These are phyloP conservation scores for Cynara cardunculus DNA, from an alignment of 129 eudicot genomes.

Conservation along the genomic window DNA sequence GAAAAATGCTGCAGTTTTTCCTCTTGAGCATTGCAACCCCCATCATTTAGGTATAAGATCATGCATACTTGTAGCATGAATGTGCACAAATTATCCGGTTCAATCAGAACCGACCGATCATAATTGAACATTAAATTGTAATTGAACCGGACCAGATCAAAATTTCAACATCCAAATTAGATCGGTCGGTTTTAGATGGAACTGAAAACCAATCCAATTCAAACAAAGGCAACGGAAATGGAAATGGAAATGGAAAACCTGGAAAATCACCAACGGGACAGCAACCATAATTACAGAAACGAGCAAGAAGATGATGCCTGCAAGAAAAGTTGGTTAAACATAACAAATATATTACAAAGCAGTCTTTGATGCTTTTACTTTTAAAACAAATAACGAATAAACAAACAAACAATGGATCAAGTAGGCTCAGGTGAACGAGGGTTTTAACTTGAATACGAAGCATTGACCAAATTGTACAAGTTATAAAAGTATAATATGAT, in stretches of 20 bases:
- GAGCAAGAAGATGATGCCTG: neutral
- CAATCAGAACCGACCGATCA: too few species aligned
- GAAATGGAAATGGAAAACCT: neutral
- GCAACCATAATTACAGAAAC: neutral
- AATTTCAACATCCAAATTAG: too few species aligned
- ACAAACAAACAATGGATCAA: neutral
- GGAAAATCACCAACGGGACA: neutral
- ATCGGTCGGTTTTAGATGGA: too few species aligned
- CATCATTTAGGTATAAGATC: too few species aligned
- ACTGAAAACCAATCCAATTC: neutral
- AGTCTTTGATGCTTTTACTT: neutral
- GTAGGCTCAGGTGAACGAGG: neutral
- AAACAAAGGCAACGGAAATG: too few species aligned
- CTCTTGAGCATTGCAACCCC: too few species aligned
- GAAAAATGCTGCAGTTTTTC: too few species aligned
- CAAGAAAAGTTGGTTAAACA: neutral
- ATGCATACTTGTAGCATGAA: too few species aligned
- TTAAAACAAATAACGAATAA: neutral
- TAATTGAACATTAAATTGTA: too few species aligned
- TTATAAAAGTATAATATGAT: conserved; percentile 16
- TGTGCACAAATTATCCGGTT: too few species aligned
- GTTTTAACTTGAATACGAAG: neutral
- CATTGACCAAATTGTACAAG: conserved; percentile 29
- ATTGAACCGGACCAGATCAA: too few species aligned
- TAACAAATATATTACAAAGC: neutral